Conservation (phyloP, 139 green algal genomes). For the Chlamydomonas sp. region DNA sequence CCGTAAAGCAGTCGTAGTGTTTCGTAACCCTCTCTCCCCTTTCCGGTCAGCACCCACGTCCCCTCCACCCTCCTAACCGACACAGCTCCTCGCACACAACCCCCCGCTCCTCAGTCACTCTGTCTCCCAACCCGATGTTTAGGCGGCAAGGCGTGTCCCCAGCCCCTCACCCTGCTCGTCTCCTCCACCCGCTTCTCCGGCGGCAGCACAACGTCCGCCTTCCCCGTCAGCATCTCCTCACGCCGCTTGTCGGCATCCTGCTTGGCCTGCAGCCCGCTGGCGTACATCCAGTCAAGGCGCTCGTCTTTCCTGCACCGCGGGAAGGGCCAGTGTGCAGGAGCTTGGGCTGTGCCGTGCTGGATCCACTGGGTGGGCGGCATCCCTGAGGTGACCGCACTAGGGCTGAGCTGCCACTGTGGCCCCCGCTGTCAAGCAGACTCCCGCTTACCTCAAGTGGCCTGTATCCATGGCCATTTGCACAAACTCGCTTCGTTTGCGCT, state of each 20-base stretch:
- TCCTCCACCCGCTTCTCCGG: slow-evolving; percentile 30
- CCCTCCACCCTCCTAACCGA: too few species aligned
- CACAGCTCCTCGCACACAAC: too few species aligned
- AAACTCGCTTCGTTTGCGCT: slow-evolving; percentile 84
- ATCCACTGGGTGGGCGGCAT: too few species aligned
- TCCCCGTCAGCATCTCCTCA: slow-evolving; percentile 77
- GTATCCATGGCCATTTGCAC: slow-evolving; percentile 63
- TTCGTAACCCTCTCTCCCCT: too few species aligned
- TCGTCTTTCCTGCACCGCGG: slow-evolving; percentile 56
- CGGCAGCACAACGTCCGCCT: slow-evolving; percentile 58
- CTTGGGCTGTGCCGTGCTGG: too few species aligned
- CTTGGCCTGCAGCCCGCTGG: slow-evolving; percentile 77
- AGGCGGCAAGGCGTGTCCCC: not conserved
- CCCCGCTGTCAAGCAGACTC: not conserved
- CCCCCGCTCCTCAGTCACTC: too few species aligned
- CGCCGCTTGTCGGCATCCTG: slow-evolving; percentile 75
- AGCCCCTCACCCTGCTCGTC: slow-evolving; percentile 11
- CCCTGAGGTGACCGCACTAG: too few species aligned
- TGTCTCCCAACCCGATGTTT: too few species aligned
- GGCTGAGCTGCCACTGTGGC: not conserved
- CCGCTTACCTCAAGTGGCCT: slow-evolving; percentile 1
- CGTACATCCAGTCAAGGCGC: slow-evolving; percentile 98
- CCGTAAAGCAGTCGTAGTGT: too few species aligned
- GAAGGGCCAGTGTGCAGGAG: not conserved
- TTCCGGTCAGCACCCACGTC: too few species aligned